phyloP scores from a whole-genome alignment of 495 filamentous ascomycete genomes.

The Bathelium albidoporum region DNA sequence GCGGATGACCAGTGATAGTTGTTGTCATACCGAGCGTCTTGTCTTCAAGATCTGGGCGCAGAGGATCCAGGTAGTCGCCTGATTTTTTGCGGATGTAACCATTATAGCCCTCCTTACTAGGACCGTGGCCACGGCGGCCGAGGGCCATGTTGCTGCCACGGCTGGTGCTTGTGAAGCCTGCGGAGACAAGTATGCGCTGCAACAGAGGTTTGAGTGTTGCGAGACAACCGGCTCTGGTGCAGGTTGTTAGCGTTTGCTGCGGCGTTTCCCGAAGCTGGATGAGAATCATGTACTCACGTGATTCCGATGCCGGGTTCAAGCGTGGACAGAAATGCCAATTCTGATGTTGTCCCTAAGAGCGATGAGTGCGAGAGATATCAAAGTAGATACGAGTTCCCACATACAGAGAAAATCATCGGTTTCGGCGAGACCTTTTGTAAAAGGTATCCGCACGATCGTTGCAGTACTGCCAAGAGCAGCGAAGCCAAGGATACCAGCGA shows the following conservation, averaged over 20 bases:
- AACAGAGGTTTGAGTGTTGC: constrained; percentile 34
- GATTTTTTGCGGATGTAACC: background rate
- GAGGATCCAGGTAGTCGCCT: background rate
- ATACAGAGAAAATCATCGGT: constrained; percentile 24
- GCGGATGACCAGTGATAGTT: background rate
- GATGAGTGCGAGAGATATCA: background rate
- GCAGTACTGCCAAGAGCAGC: constrained; percentile 29
- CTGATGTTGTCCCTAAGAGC: constrained; percentile 18
- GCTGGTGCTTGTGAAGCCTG: background rate
- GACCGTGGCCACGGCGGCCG: background rate
- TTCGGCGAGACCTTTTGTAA: constrained; percentile 24
- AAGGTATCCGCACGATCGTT: constrained; percentile 36
- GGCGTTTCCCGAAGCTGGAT: background rate
- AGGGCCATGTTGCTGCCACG: background rate
- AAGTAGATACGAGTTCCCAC: constrained; percentile 1
- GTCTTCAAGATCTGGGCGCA: background rate
- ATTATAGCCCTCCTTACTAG: background rate
- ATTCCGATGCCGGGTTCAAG: constrained; percentile 35
- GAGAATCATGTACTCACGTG: constrained; percentile 2
- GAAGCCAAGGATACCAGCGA: constrained; percentile 15
- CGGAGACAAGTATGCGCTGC: background rate
- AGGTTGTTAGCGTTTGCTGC: too few relatives aligned
- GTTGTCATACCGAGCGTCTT: background rate
- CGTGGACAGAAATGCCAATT: constrained; percentile 34
- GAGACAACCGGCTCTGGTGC: constrained; percentile 24